Percentiles rank a stretch among this genome's conserved stretches.
Evolutionary conservation across 2,329 filamentous ascomycete genomes (phyloP).

Genomic region (Leptosphaerulina australis): DNA sequence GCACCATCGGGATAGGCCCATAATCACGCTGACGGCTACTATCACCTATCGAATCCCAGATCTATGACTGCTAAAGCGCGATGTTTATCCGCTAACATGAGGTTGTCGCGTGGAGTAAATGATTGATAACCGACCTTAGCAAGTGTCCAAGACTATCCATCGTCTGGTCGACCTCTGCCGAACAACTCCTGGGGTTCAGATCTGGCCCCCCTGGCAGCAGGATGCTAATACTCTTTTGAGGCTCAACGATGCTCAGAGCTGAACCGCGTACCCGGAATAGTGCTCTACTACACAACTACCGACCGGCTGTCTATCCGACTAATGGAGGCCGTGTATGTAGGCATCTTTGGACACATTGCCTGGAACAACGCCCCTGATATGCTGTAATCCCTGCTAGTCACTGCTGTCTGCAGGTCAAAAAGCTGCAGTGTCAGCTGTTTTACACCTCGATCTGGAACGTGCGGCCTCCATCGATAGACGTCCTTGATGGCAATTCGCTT

Average conservation of each 20-base stretch:
- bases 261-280: neutral
- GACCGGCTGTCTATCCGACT: neutral
- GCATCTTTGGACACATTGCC: neutral
- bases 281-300: neutral
- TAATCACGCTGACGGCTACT: neutral
- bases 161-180: neutral
- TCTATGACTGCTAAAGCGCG: neutral
- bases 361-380: neutral
- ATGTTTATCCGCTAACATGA: neutral
- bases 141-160: neutral
- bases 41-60: neutral
- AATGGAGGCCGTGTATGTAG: neutral
- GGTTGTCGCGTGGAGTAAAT: neutral
- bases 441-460: neutral
- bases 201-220: neutral
- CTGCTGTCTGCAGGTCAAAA: neutral
- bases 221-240: neutral
- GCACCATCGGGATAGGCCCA: neutral
- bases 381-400: neutral
- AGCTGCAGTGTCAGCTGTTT: conserved; percentile 1
- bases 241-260: neutral
- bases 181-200: neutral
- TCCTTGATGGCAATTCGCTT: neutral
- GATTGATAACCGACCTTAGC: neutral
- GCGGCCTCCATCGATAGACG: neutral